A percentile compares a stretch with the other conserved stretches of the same genome.
phyloP scores from a whole-genome alignment of 257 asterid genomes.

The Scutellaria minor region DNA sequence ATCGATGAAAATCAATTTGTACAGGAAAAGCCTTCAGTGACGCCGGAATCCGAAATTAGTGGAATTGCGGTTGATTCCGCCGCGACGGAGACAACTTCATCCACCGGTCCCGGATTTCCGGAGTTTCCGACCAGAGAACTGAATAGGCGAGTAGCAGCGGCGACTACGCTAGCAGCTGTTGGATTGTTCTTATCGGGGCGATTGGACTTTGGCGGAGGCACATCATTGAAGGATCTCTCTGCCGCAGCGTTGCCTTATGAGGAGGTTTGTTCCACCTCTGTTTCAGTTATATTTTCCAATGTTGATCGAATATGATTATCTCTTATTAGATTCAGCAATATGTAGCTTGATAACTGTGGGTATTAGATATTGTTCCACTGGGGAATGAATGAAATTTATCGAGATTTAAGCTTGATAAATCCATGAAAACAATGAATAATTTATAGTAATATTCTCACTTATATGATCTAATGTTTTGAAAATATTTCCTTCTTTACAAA shows the following conservation, averaged over 20 bases:
- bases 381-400: neutral
- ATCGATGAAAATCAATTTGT: slow-evolving; percentile 8
- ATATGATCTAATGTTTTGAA: neutral
- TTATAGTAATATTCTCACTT: slow-evolving; percentile 11
- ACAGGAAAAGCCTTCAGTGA: slow-evolving; percentile 57
- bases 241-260: slow-evolving; percentile 86
- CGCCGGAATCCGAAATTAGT: slow-evolving; percentile 45
- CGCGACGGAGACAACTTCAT: slow-evolving; percentile 41
- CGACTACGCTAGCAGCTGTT: slow-evolving; percentile 65
- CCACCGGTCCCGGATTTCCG: slow-evolving; percentile 54
- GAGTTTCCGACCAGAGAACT: slow-evolving; percentile 71
- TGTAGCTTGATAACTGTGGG: neutral
- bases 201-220: slow-evolving; percentile 77
- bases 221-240: slow-evolving; percentile 84
- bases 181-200: slow-evolving; percentile 71
- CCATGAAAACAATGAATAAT: neutral
- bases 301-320: neutral
- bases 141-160: slow-evolving; percentile 70
- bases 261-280: slow-evolving; percentile 56
- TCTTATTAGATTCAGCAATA: neutral
- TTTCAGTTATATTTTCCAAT: neutral
- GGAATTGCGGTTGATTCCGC: slow-evolving; percentile 30
- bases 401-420: neutral
- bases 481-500: neutral
- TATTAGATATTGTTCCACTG: neutral